A percentile compares a stretch with the other conserved stretches of the same genome.
Conservation (phyloP, 139 green algal genomes). For the Chlamydomonas eustigma region DNA sequence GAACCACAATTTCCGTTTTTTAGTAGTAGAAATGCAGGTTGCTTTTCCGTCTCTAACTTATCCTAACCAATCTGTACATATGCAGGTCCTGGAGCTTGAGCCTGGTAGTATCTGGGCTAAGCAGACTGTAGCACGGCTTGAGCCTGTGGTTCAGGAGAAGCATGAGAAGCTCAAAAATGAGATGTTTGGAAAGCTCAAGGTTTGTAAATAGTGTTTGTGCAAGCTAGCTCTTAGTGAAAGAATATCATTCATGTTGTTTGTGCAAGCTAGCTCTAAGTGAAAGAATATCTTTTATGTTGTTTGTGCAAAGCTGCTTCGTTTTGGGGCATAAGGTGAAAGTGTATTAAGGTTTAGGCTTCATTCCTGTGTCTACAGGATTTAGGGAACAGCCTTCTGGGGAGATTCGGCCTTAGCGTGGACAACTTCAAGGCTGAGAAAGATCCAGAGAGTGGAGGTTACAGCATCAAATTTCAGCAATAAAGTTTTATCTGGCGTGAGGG, state of each 20-base stretch:
- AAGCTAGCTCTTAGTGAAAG: no score
- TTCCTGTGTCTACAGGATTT: neutral
- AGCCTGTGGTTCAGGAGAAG: constrained; percentile 71
- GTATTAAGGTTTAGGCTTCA: neutral
- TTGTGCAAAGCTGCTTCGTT: no score
- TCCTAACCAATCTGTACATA: no score
- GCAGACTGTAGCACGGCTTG: constrained; percentile 44
- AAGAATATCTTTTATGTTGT: no score
- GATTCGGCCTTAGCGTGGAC: constrained; percentile 93
- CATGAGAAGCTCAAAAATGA: constrained; percentile 88
- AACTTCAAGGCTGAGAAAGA: constrained; percentile 98
- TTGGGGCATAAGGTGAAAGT: no score
- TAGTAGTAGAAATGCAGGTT: no score
- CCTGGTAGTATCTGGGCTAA: constrained; percentile 46
- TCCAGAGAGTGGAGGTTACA: constrained; percentile 84
- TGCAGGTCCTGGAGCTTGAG: constrained; percentile 69
- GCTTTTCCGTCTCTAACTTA: no score
- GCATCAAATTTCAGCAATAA: constrained; percentile 80
- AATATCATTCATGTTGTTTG: no score
- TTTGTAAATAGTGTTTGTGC: neutral
- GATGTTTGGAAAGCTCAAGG: constrained; percentile 87
- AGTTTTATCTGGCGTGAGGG: no score
- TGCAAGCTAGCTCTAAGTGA: no score
- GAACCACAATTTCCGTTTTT: no score
- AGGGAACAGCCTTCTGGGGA: constrained; percentile 47